Percentiles rank a stretch among this genome's conserved stretches.
Evolutionary conservation across 2,329 filamentous ascomycete genomes (phyloP).

Genomic region (Aspergillus persii): DNA sequence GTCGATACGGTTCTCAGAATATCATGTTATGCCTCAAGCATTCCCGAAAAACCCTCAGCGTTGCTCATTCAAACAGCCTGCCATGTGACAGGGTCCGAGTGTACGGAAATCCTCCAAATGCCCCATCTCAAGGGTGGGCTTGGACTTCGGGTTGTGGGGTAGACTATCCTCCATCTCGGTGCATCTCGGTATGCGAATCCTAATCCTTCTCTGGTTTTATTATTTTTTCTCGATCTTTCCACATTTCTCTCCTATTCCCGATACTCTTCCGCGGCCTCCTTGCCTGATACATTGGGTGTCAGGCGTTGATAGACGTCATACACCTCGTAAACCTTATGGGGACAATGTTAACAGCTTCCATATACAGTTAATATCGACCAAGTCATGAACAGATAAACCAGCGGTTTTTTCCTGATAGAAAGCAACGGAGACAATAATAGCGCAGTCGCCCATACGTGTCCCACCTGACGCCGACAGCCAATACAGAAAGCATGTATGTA

Average conservation of each 20-base stretch:
- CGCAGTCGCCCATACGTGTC: neutral
- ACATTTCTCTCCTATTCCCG: neutral
- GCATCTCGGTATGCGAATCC: neutral
- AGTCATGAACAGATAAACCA: neutral
- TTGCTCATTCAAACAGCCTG: neutral
- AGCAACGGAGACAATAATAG: neutral
- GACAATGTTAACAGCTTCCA: neutral
- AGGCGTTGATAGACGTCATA: constrained; percentile 6
- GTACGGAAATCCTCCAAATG: neutral
- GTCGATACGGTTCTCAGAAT: neutral
- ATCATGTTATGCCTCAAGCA: neutral
- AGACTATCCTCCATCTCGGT: neutral
- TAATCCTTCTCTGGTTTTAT: neutral
- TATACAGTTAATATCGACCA: neutral
- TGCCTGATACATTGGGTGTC: constrained; percentile 16
- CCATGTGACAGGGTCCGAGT: neutral
- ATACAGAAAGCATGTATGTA: neutral
- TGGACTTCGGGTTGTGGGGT: neutral
- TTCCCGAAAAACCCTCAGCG: neutral
- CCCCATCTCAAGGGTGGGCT: neutral
- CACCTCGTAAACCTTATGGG: neutral
- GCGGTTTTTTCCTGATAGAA: neutral
- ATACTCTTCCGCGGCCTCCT: constrained; percentile 4
- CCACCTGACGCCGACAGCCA: neutral
- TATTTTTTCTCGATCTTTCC: neutral